phyloP scores from a whole-genome alignment of 352 stramenopile genomes.

The Pythium periplocum region DNA sequence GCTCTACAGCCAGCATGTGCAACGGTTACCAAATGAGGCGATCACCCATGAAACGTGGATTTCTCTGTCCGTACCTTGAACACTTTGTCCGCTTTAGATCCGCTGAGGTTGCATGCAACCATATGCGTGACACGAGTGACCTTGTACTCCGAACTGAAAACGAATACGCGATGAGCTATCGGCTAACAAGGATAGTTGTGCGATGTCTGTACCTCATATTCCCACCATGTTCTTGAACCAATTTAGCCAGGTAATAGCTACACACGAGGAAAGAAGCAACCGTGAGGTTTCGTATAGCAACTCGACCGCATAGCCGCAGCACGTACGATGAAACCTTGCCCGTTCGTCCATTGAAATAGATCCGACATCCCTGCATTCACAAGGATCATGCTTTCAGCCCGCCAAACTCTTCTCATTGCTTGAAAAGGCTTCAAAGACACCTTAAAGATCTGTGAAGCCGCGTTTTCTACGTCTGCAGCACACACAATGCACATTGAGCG shows the following conservation, averaged over 20 bases:
- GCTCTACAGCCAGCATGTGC: slow-evolving; percentile 18
- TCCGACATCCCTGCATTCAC: slow-evolving; percentile 46
- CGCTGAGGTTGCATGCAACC: slow-evolving; percentile 69
- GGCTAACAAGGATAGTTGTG: background rate
- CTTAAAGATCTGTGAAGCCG: slow-evolving; percentile 44
- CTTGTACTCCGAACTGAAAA: slow-evolving; percentile 15
- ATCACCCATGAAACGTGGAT: background rate
- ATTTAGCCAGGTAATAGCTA: slow-evolving; percentile 79
- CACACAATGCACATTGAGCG: slow-evolving; percentile 5
- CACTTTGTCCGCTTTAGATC: slow-evolving; percentile 65
- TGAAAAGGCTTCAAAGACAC: slow-evolving; percentile 11
- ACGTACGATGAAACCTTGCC: slow-evolving; percentile 76
- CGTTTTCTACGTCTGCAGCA: slow-evolving; percentile 8
- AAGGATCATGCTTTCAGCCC: background rate
- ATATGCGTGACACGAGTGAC: slow-evolving; percentile 73
- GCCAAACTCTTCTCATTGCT: background rate
- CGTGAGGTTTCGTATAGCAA: background rate
- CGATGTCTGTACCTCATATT: slow-evolving; percentile 39
- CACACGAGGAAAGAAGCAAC: slow-evolving; percentile 1
- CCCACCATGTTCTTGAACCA: slow-evolving; percentile 71
- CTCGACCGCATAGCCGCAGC: no score
- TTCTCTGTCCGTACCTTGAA: slow-evolving; percentile 37
- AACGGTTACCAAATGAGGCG: background rate
- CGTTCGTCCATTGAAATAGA: slow-evolving; percentile 79
- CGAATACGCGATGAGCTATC: background rate